Evolutionary conservation across 225 moss, liverwort and hornwort species (phyloP).

Genomic region (Neckera pumila): DNA sequence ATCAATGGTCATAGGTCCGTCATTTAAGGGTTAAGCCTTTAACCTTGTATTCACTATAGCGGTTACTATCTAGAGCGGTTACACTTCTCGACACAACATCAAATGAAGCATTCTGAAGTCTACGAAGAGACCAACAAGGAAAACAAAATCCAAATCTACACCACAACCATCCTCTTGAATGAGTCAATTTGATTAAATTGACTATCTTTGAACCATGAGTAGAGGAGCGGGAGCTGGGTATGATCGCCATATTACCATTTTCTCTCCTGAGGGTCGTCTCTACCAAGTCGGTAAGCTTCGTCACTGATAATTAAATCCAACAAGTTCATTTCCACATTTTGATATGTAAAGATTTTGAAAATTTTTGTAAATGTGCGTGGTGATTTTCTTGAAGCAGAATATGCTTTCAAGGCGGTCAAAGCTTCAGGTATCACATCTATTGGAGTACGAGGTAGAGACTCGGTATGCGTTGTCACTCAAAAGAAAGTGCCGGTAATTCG

Average conservation of each 20-base stretch:
- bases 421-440: conserved; percentile 80
- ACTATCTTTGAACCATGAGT: conserved; percentile 1
- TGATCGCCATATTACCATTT: conserved; percentile 46
- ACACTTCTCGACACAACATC: neutral
- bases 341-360: too few relatives aligned
- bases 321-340: too few relatives aligned
- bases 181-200: too few relatives aligned
- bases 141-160: neutral
- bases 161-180: too few relatives aligned
- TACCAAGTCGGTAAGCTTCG: conserved; percentile 28
- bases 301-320: rapidly evolving
- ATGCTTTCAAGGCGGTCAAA: conserved; percentile 95
- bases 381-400: conserved; percentile 27
- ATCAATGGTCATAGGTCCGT: too few relatives aligned
- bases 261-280: conserved; percentile 46
- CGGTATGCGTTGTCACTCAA: conserved; percentile 84
- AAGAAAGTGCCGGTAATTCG: conserved; percentile 81
- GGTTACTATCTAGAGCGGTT: conserved; percentile 5
- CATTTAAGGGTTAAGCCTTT: too few relatives aligned
- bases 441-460: conserved; percentile 80
- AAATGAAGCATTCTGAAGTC: neutral
- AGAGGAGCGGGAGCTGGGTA: conserved; percentile 40
- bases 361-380: neutral
- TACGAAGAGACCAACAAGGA: neutral
- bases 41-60: neutral